Base-by-base conservation (phyloP, 2,329 filamentous ascomycete species). In the Colletotrichum brevisporum region DNA sequence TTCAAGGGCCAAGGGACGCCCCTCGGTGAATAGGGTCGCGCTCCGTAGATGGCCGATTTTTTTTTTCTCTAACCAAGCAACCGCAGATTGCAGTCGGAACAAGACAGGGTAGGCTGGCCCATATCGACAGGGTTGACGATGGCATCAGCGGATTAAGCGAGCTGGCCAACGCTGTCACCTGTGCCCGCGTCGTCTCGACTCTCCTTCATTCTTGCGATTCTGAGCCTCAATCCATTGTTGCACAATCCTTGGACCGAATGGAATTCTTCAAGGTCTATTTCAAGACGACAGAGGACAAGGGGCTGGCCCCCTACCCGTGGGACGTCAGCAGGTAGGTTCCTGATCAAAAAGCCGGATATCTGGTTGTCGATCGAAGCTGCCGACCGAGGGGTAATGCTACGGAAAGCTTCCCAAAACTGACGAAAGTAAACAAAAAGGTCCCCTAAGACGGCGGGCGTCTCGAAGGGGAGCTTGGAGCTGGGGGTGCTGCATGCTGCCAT, bases 51-150 rank as follows among this genome's bases (percentile, higher is more conserved):
- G 52, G 51, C 60, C 52, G 60, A 56, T 41, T 66, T 36, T 65
- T 60, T 59, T 60, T 36, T 53, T 36, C 51, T 66, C 55, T 47
- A 59, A 66, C 66, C 62, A 59, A 66, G 66, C 66, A 66, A 66
- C 66, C 66, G 45, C 43, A 56, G n/a, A 69, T 69, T 69, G 36
- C 48, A 43, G 51, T 24, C 64, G 36, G 52, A 58, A 51, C 13
- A n/a, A 63, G 53, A 67, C 67, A 70, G 67, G 67, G 67, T 51
- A 47, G 18, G 24, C 57, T 26, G 9, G 43, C 10, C 36, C 13
- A 68, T 70, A 68, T 43, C 36, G 39, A 70, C 67, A 70, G 67
- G 67, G 63, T 63, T 62, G 56, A 68, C 48, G 67, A 70, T 61
- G 27, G 57, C 63, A 50, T 63, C 66, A 43, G 47, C 52, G 31